phyloP scores from a whole-genome alignment of 345 rosid species.

The Acer negundo region DNA sequence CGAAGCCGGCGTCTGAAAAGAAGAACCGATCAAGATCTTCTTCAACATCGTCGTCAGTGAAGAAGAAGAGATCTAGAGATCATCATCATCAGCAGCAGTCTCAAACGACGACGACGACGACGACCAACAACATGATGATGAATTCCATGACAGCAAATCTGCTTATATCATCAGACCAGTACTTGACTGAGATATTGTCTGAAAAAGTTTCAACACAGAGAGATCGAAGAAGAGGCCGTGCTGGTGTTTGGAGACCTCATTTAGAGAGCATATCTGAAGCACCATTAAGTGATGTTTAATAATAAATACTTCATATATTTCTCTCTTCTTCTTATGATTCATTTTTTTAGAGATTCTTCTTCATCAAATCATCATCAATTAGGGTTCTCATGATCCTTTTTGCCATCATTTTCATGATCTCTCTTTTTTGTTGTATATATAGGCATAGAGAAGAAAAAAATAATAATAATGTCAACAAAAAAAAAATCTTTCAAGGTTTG shows the following conservation, averaged over 20 bases:
- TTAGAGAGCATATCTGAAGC: conserved; percentile 83
- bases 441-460: conserved; percentile 23
- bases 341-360: conserved; percentile 10
- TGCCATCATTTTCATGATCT: neutral
- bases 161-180: conserved; percentile 69
- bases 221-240: conserved; percentile 87
- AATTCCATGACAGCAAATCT: conserved; percentile 36
- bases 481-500: conserved; percentile 3
- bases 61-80: conserved; percentile 28
- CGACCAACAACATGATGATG: conserved; percentile 11
- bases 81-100: neutral
- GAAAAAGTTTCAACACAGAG: conserved; percentile 76
- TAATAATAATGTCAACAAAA: conserved; percentile 17
- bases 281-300: neutral
- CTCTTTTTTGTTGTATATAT: conserved; percentile 19
- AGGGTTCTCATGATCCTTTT: conserved; percentile 27
- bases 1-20: conserved; percentile 16
- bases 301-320: neutral
- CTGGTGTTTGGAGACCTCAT: conserved; percentile 94
- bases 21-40: conserved; percentile 33
- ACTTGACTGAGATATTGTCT: conserved; percentile 89
- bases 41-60: neutral
- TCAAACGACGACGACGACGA: neutral
- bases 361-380: conserved; percentile 7
- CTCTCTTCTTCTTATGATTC: conserved; percentile 14